Evolutionary conservation across 768 basidiomycete genomes (phyloP).

Genomic region (Boletus pseudopeckii): DNA sequence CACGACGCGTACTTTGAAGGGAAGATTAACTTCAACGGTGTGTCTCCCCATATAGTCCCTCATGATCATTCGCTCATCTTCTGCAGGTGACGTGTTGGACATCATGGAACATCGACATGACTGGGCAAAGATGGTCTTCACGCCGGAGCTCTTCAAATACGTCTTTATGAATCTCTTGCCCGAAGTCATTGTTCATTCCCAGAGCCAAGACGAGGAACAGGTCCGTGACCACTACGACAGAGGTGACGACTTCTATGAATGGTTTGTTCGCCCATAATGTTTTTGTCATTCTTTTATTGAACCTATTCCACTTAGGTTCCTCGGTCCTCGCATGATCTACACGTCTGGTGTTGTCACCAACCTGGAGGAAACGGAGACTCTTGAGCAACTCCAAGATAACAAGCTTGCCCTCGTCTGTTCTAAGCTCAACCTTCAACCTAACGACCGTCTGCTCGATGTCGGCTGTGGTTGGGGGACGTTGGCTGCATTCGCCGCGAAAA

Average conservation of each 20-base stretch:
- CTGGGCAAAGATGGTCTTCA: constrained; percentile 92
- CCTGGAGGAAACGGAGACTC: constrained; percentile 67
- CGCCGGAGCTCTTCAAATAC: constrained; percentile 88
- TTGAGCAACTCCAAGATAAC: constrained; percentile 97
- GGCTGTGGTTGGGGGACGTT: constrained; percentile 98
- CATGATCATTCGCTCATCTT: not conserved
- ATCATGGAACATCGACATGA: constrained; percentile 93
- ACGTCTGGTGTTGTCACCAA: constrained; percentile 87
- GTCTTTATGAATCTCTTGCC: constrained; percentile 85
- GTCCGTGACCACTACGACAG: constrained; percentile 96
- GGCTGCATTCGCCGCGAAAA: constrained; percentile 91
- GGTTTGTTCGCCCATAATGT: constrained; percentile 36
- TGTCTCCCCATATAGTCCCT: constrained; percentile 12
- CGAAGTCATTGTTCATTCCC: constrained; percentile 92
- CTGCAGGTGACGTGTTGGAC: constrained; percentile 85
- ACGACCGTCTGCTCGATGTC: constrained; percentile 79
- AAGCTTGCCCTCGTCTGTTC: constrained; percentile 94
- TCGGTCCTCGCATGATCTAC: constrained; percentile 96
- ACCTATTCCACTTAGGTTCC: constrained; percentile 54
- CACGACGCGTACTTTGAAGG: constrained; percentile 97
- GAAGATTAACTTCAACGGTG: constrained; percentile 95
- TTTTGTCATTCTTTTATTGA: not conserved
- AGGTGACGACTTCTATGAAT: constrained; percentile 94
- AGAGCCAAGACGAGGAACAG: constrained; percentile 89
- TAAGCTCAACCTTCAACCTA: constrained; percentile 86